These are phyloP conservation scores for Apiospora aurea DNA, from an alignment of 2,329 filamentous ascomycete species.

Conservation along the genomic window DNA sequence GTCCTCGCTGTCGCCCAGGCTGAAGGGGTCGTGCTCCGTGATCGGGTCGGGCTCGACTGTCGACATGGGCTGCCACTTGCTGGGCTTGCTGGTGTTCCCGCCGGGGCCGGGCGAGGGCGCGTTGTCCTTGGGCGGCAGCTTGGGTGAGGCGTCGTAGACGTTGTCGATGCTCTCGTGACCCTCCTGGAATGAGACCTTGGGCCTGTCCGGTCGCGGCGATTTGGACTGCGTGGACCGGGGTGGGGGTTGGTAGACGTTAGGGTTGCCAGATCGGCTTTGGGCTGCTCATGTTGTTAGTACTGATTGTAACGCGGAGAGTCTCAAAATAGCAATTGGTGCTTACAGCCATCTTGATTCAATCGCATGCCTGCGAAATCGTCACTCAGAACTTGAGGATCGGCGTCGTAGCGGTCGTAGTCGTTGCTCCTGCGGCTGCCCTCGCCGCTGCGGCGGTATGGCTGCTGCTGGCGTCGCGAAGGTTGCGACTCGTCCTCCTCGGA, in stretches of 20 bases:
- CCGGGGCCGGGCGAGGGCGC: conserved; percentile 47
- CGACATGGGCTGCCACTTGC: conserved; percentile 97
- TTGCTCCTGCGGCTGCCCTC: conserved; percentile 76
- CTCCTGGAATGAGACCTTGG: conserved; percentile 65
- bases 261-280: conserved; percentile 67
- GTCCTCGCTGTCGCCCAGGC: conserved; percentile 92
- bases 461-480: conserved; percentile 37
- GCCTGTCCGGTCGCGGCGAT: conserved; percentile 58
- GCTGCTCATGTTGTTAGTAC: conserved; percentile 48
- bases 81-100: conserved; percentile 66
- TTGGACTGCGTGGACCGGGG: conserved; percentile 58
- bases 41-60: conserved; percentile 85
- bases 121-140: conserved; percentile 62
- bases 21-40: conserved; percentile 93
- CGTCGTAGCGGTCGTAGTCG: conserved; percentile 92
- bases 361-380: conserved; percentile 85
- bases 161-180: conserved; percentile 80
- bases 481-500: conserved; percentile 67
- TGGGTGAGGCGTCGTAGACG: conserved; percentile 73
- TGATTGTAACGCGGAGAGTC: conserved; percentile 41
- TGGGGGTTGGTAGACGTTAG: conserved; percentile 75
- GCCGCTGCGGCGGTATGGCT: conserved; percentile 56
- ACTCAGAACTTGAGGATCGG: conserved; percentile 86
- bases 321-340: conserved; percentile 43
- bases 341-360: conserved; percentile 68